phyloP scores from a whole-genome alignment of 805 yeast genomes.

The Candida rishiriensis region DNA sequence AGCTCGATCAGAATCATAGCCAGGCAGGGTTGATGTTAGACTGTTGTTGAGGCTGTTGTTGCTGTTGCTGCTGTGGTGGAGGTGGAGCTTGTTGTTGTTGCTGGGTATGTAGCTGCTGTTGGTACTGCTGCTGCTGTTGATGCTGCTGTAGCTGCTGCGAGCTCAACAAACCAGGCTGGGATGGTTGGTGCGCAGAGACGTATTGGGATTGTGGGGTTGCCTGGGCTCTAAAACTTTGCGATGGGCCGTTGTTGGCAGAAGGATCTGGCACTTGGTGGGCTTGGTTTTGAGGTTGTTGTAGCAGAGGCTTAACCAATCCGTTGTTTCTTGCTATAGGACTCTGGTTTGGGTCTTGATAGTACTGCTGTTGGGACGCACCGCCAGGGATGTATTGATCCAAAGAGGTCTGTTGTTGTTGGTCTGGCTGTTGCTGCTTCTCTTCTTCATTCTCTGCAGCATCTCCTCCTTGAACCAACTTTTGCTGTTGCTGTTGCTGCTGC shows the following conservation, averaged over 20 bases:
- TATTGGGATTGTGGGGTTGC: constrained; percentile 5
- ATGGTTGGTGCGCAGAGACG: constrained; percentile 10
- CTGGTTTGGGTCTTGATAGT: constrained; percentile 13
- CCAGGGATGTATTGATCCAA: not conserved
- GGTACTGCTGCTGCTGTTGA: constrained; percentile 5
- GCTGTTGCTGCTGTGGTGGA: constrained; percentile 15
- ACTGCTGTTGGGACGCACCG: constrained; percentile 14
- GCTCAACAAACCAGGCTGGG: not conserved
- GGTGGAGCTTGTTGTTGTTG: constrained; percentile 16
- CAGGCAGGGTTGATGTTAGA: constrained; percentile 26
- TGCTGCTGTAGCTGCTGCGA: not conserved
- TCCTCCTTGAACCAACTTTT: constrained; percentile 14
- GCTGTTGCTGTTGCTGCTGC: constrained; percentile 19
- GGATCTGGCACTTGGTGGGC: constrained; percentile 31
- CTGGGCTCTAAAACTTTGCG: not conserved
- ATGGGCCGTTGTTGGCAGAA: constrained; percentile 8
- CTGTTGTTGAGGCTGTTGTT: constrained; percentile 14
- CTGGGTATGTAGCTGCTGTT: constrained; percentile 33
- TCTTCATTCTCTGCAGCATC: constrained; percentile 14
- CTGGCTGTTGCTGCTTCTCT: constrained; percentile 10
- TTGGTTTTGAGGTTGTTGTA: constrained; percentile 28
- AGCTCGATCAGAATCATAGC: constrained; percentile 12
- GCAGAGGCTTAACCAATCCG: constrained; percentile 22
- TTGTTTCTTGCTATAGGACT: constrained; percentile 4
- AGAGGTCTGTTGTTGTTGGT: not conserved